Percentiles rank a stretch among this genome's conserved stretches.
Conservation (phyloP, 768 basidiomycete species). For the Neoboletus magnificus region DNA sequence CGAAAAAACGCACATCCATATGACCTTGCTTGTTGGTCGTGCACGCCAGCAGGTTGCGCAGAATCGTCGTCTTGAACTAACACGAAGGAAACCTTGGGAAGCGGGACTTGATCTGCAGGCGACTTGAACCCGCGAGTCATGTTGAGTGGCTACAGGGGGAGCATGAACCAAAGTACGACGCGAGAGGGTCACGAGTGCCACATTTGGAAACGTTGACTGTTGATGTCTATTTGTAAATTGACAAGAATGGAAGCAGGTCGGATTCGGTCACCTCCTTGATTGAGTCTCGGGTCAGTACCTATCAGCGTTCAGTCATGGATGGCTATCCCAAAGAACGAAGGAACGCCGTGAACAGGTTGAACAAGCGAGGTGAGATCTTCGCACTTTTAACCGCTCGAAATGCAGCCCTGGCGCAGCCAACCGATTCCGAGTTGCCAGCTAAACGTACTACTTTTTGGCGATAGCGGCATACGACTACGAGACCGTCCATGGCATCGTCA, state of each 20-base stretch:
- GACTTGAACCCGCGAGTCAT: constrained; percentile 42
- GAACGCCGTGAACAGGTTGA: constrained; percentile 26
- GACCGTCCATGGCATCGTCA: constrained; percentile 23
- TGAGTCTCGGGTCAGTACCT: no score
- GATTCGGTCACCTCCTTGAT: no score
- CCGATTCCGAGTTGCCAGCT: not conserved
- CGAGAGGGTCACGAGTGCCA: constrained; percentile 7
- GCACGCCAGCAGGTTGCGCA: constrained; percentile 58
- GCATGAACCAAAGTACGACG: constrained; percentile 13
- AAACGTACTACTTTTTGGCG: not conserved
- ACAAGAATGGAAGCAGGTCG: constrained; percentile 10
- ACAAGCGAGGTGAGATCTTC: constrained; percentile 18
- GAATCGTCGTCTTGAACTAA: constrained; percentile 63
- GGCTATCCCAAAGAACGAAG: constrained; percentile 39
- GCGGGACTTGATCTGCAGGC: constrained; percentile 34
- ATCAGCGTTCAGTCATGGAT: constrained; percentile 39
- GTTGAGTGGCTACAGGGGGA: not conserved
- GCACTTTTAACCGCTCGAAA: not conserved
- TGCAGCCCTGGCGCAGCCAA: not conserved
- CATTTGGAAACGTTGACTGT: constrained; percentile 16
- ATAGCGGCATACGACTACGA: constrained; percentile 21
- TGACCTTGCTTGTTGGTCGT: constrained; percentile 57
- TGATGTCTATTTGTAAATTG: constrained; percentile 9
- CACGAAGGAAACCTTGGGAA: constrained; percentile 69
- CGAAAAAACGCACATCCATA: constrained; percentile 66